These are phyloP conservation scores for Cytidiella melzeri DNA, from an alignment of 768 basidiomycete species.

Conservation along the genomic window DNA sequence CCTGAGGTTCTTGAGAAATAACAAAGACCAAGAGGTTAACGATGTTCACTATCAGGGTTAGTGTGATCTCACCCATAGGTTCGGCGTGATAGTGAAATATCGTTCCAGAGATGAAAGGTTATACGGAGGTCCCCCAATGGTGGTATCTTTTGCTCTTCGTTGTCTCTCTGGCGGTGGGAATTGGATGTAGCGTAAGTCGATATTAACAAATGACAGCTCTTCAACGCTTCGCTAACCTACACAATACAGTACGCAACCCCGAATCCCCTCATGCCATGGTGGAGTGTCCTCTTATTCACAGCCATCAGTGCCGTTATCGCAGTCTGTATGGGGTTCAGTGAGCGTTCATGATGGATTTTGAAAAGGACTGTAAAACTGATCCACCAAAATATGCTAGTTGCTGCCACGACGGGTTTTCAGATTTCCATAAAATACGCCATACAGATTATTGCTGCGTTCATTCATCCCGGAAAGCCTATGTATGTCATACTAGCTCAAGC, in stretches of 20 bases:
- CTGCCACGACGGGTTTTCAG: conserved; percentile 36
- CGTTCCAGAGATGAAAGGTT: conserved; percentile 40
- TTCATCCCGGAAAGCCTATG: conserved; percentile 43
- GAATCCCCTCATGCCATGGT: conserved; percentile 43
- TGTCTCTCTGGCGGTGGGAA: conserved; percentile 39
- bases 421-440: conserved; percentile 42
- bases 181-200: conserved; percentile 33
- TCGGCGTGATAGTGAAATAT: not conserved
- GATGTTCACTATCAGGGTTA: conserved; percentile 45
- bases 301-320: conserved; percentile 33
- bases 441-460: conserved; percentile 44
- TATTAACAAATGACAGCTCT: not conserved
- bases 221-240: not conserved
- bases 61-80: conserved; percentile 2
- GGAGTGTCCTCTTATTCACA: conserved; percentile 47
- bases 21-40: conserved; percentile 35
- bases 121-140: conserved; percentile 50
- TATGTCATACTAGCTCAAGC: conserved; percentile 15
- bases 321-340: conserved; percentile 30
- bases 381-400: conserved; percentile 18
- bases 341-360: conserved; percentile 12
- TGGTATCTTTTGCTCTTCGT: conserved; percentile 41
- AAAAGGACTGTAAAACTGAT: conserved; percentile 4
- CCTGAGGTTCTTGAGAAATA: conserved; percentile 34
- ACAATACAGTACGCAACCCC: conserved; percentile 25